Base-by-base conservation (phyloP, 805 yeast species). In the Starmerella gropengiesseri region DNA sequence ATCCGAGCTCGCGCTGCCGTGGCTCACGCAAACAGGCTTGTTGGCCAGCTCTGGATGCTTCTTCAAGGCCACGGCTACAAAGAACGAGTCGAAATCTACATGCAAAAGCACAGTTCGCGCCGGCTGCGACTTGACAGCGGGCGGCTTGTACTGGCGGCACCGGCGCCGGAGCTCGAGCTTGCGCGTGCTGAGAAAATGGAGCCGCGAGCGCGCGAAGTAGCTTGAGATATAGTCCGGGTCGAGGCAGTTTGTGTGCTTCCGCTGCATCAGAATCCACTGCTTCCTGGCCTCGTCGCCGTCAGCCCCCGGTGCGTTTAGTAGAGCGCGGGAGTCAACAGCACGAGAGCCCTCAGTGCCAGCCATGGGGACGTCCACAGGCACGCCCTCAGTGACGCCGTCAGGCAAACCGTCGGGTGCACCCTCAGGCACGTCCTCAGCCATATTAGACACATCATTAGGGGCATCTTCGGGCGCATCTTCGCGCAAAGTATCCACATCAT, bases 61-160 rank as follows among this genome's bases (percentile, higher is more conserved):
- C 42, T 77, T 61, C 3, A 83, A 72, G 0, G 95, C 81, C 0
- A 81, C 95, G 0, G 93, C 71, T 2, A 87, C 96, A 62, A 89
- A 89, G 55, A 91, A 89, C 50, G 94, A 85, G 59, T 89, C 98
- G 60, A 86, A 89, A 59, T 89, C 98, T 26, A 89, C 69, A 59
- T 89, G 96, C 42, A 87, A 57, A 8, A 87, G 72, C 1, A 70
- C 23, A 5, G 16, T 34, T 17, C 31, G 46, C 9, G 13, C n/a
- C 27, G 26, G 40, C 2, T 7, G 14, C n/a, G 8, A 27, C 5
- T 7, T 12, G 2, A 25, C 38, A 13, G 27, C 18, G 16, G 23
- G 30, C 3, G 39, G 21, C 7, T 26, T 20, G 31, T 40, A 45
- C 6, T 5, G 16, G 12, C 48, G 66, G 55, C 81, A 83, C 23